Conservation (phyloP, 805 yeast species). For the Ogataea kodamae region DNA sequence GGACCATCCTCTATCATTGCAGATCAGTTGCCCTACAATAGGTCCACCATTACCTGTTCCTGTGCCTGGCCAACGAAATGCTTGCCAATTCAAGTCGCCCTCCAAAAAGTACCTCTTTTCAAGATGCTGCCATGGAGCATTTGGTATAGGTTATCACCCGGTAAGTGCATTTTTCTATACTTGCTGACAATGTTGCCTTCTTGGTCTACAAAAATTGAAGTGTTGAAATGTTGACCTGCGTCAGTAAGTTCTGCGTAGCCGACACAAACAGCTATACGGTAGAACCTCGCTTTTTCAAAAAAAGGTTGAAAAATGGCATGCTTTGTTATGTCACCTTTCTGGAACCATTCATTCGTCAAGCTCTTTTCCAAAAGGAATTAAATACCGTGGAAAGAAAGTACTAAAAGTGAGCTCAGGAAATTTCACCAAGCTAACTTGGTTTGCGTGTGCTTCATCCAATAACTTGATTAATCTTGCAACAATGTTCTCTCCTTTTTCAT, state of each 20-base stretch:
- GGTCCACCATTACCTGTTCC: conserved; percentile 32
- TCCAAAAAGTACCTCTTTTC: conserved; percentile 37
- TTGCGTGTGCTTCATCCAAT: conserved; percentile 22
- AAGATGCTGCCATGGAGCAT: conserved; percentile 34
- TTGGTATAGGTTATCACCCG: conserved; percentile 35
- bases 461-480: conserved; percentile 25
- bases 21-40: conserved; percentile 36
- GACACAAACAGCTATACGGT: conserved; percentile 32
- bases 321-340: conserved; percentile 33
- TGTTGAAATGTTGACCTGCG: conserved; percentile 35
- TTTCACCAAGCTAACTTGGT: conserved; percentile 33
- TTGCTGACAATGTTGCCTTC: conserved; percentile 31
- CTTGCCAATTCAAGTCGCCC: conserved; percentile 37
- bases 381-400: conserved; percentile 37
- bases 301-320: conserved; percentile 29
- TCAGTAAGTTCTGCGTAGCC: conserved; percentile 40
- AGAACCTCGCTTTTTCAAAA: conserved; percentile 34
- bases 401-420: conserved; percentile 37
- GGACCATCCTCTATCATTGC: conserved; percentile 41
- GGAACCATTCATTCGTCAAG: conserved; percentile 36
- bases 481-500: conserved; percentile 31
- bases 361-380: conserved; percentile 33
- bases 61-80: conserved; percentile 34
- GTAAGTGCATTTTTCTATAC: conserved; percentile 38
- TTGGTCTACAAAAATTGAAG: conserved; percentile 33